Evolutionary conservation across 179 eudicot species (phyloP).

Genomic region (Pouteria campechiana): DNA sequence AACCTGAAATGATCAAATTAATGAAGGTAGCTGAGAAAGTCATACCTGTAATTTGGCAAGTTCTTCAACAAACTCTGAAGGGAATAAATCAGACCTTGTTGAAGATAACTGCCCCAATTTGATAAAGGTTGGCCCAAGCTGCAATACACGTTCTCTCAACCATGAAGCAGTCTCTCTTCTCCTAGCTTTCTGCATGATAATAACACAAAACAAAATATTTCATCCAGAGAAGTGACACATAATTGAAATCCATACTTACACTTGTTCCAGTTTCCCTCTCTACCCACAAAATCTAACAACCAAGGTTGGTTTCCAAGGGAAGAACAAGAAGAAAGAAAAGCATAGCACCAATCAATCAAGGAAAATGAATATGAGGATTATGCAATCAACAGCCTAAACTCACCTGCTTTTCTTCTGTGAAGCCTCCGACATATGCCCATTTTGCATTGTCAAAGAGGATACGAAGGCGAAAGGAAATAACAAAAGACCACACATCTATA

Average conservation of each 20-base stretch:
- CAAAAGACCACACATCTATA: constrained; percentile 86
- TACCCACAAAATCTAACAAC: too few relatives aligned
- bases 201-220: too few relatives aligned
- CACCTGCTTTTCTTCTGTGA: constrained; percentile 82
- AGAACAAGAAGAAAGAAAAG: background rate
- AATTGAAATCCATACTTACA: too few relatives aligned
- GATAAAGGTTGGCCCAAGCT: constrained; percentile 98
- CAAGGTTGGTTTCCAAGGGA: too few relatives aligned
- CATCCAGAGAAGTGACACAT: too few relatives aligned
- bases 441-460: constrained; percentile 80
- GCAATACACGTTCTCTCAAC: constrained; percentile 81
- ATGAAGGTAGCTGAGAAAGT: background rate
- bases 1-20: too few relatives aligned
- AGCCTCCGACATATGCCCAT: constrained; percentile 82
- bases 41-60: constrained; percentile 97
- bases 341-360: background rate
- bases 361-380: too few relatives aligned
- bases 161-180: constrained; percentile 76
- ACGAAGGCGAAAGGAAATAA: constrained; percentile 77
- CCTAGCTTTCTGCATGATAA: constrained; percentile 40
- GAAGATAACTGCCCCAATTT: constrained; percentile 91
- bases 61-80: constrained; percentile 87
- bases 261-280: too few relatives aligned
- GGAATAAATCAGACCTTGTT: constrained; percentile 93
- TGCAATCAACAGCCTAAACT: background rate